Base-by-base conservation (phyloP, 2,329 filamentous ascomycete genomes). In the Diaporthe batatas region DNA sequence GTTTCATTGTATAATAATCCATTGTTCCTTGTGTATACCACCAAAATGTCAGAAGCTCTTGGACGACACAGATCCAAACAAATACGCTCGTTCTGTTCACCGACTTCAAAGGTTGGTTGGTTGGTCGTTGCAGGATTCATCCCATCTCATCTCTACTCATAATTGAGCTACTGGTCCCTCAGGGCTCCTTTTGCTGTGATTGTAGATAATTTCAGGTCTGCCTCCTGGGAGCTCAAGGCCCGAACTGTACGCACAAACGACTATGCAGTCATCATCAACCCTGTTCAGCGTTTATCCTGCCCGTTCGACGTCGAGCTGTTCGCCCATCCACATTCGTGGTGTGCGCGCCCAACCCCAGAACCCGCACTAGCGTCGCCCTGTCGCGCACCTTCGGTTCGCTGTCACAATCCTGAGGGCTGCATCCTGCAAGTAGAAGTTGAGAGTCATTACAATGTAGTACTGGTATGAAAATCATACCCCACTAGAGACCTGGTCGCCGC, bases 321-420 rank as follows among this genome's bases (percentile, higher is more conserved):
- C 51, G 34, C 11, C 21, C 42, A 51, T 29, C 54, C 55, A 34
- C 32, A 14, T 11, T 32, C 29, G 32, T 42, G n/a, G 32, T 51
- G 42, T 54, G 68, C 42, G n/a, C 58, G 68, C 42, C 25, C 44
- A n/a, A 53, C 68, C 25, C 32, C 55, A 62, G 29, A 51, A 14
- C 55, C 68, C 42, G 68, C 68, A 55, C 47, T 70, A 62, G 68
- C 49, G 44, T 70, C 44, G 44, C 55, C 54, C 55, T 39, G 68
- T 44, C 29, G 32, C 54, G 29, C 68, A 59, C 59, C 44, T 25
- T 21, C 21, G 12, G 4, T 32, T 23, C 29, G 1, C 14, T 51
- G 54, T 42, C 12, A 62, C 47, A 53, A n/a, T n/a, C 29, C 11
- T 59, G 32, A n/a, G 54, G n/a, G 14, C 44, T 39, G 21, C 6